A percentile compares a stretch with the other conserved stretches of the same genome.
These are phyloP conservation scores for Phaseolus coccineus DNA, from an alignment of 331 rosid species.

Conservation along the genomic window DNA sequence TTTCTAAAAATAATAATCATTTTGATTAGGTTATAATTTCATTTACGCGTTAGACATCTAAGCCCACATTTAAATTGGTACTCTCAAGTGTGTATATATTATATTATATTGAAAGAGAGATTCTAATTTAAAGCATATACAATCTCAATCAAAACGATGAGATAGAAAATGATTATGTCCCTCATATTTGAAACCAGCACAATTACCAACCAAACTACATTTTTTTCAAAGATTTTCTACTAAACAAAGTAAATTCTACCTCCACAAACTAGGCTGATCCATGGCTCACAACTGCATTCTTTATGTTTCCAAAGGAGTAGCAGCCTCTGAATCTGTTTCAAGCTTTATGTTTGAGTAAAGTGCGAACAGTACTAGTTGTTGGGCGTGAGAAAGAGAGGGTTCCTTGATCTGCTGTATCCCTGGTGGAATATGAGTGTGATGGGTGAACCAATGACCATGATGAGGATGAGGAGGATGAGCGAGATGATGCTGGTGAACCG, in stretches of 20 bases:
- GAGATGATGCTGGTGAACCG: constrained; percentile 42
- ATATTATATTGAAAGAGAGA: no score
- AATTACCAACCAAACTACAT: background rate
- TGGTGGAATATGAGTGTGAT: constrained; percentile 33
- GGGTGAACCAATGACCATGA: constrained; percentile 39
- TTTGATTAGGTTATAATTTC: background rate
- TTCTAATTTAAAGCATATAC: background rate
- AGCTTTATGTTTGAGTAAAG: constrained; percentile 31
- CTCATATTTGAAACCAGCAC: constrained; percentile 26
- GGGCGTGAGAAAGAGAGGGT: constrained; percentile 43
- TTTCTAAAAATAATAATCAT: background rate
- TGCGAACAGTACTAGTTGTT: constrained; percentile 33
- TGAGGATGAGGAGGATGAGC: constrained; percentile 41
- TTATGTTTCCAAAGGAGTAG: constrained; percentile 43
- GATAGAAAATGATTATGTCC: constrained; percentile 24
- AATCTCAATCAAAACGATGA: constrained; percentile 26
- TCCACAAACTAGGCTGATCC: constrained; percentile 38
- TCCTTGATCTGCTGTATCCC: constrained; percentile 9
- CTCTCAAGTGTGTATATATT: no score
- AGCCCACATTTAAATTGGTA: background rate
- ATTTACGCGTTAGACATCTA: background rate
- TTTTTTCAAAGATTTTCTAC: background rate
- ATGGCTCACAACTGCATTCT: constrained; percentile 42
- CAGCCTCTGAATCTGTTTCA: constrained; percentile 47
- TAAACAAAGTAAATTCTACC: constrained; percentile 16